Base-by-base conservation (phyloP, 2,329 filamentous ascomycete genomes). In the Calonectria pteridis region DNA sequence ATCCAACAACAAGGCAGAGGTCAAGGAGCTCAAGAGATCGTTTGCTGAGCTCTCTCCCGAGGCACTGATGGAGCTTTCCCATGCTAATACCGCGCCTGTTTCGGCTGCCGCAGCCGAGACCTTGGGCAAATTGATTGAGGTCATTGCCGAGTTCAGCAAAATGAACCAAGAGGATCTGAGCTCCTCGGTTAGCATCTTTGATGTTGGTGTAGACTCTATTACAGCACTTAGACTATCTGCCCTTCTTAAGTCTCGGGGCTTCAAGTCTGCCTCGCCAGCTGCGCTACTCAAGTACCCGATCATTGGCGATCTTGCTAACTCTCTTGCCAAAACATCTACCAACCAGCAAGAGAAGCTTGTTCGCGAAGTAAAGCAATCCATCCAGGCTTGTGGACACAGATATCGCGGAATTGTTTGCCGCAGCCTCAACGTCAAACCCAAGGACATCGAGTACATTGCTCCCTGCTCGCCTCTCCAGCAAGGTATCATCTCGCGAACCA, bases 381-480 rank as follows among this genome's bases (percentile, higher is more conserved):
- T 96, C 2, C 87, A 88, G 26, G 93, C 93, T 0, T 92, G 91
- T 76, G 88, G 88, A 16, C 93, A 95, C 77, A 89, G 89, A 67
- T 87, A 95, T 81, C 86, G 88, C 6, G 84, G 88, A 14, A 77
- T 83, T 9, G 88, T 90, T 9, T 90, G 90, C 23, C 86, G 86
- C 9, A 83, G 86, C 4, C 85, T 98, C 0, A 83, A 84, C 0
- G 75, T 93, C 2, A 78, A 85, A 0, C 82, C 86, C 1, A 80
- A 84, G 7, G 86, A 91, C 1, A 89, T 98, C 13, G 93, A 97
- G 80, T 90, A 91, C 72, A 90, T 98, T 66, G 91, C 91, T 0
- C 96, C 95, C 5, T 98, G 96, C 81, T 97, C 96, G 0, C 91
- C 95, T 0, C 86, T 98, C 1, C 96, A 98, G 80, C 92, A 96